Base-by-base conservation (phyloP, 768 basidiomycete genomes). In the Pulveroboletus ravenelii region DNA sequence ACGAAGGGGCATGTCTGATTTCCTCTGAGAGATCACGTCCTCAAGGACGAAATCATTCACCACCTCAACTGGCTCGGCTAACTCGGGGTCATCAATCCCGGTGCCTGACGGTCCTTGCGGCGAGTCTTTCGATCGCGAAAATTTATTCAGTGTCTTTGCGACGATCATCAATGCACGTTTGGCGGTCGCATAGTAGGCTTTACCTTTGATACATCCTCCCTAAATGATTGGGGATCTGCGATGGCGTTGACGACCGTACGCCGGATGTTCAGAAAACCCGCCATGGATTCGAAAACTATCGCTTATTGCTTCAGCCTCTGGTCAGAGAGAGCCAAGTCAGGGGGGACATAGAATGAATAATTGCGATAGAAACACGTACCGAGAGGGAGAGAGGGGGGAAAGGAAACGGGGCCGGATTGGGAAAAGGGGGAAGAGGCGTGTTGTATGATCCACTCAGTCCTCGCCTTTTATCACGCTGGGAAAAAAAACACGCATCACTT, bases 1-100 rank as follows among this genome's bases (percentile, higher is more conserved):
- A 30, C 55, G 63, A 10, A 63, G 51, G 2, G 62, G 62, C 50
- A 65, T 65, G 6, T 50, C 48, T 1, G 60, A 55, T 37, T 48
- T 61, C 36, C 13, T 52, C 34, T 54, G 38, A 27, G 49, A 30
- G 39, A 61, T 51, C 42, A 43, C 29, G 1, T 61, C 60, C 41
- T 58, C 53, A 8, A 61, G 48, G 6, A 41, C 39, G 20, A 58
- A 44, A 9, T 34, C 23, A 3, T 41, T 36, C 10, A 23, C 30
- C 20, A 18, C n/a, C 5, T 36, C 41, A 15, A 41, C 46, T 20
- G 41, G n/a, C 9, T 48, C 41, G 17, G 29, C n/a, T 5, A 23
- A 37, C 17, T 13, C 27, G 0, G 45, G 43, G 20, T 44, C 41
- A 10, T 40, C 38, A 8, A 48, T 13, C 30, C 23, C 51, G 1